These are phyloP conservation scores for Trichosanthes cucumerina DNA, from an alignment of 306 rosid genomes.

Conservation along the genomic window DNA sequence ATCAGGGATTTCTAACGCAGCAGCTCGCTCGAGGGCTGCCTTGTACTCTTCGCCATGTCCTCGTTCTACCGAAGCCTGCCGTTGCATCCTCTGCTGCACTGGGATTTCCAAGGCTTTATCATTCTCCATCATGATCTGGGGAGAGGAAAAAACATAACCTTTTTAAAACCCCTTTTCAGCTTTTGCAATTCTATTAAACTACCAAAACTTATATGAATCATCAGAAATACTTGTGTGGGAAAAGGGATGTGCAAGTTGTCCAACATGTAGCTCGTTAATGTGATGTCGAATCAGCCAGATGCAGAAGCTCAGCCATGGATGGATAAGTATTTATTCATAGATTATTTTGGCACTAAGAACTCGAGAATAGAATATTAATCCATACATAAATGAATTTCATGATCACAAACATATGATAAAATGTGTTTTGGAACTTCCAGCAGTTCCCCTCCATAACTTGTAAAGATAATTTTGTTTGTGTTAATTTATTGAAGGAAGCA, in stretches of 20 bases:
- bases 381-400: neutral
- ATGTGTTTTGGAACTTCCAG: neutral
- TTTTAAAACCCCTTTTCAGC: neutral
- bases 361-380: neutral
- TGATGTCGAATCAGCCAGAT: neutral
- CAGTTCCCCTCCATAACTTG: neutral
- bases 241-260: neutral
- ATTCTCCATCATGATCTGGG: conserved; percentile 63
- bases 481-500: neutral
- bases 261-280: neutral
- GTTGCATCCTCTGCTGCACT: conserved; percentile 60
- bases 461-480: neutral
- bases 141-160: neutral
- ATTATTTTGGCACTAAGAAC: neutral
- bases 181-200: neutral
- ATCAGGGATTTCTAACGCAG: conserved; percentile 67
- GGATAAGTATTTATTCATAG: neutral
- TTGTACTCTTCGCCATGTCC: conserved; percentile 59
- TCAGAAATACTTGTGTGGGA: neutral
- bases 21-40: conserved; percentile 72
- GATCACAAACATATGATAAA: neutral
- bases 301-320: neutral
- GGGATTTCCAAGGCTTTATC: conserved; percentile 54
- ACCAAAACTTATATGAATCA: neutral
- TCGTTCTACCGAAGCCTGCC: conserved; percentile 41